Conservation (phyloP, 345 rosid species). For the Psidium guajava region DNA sequence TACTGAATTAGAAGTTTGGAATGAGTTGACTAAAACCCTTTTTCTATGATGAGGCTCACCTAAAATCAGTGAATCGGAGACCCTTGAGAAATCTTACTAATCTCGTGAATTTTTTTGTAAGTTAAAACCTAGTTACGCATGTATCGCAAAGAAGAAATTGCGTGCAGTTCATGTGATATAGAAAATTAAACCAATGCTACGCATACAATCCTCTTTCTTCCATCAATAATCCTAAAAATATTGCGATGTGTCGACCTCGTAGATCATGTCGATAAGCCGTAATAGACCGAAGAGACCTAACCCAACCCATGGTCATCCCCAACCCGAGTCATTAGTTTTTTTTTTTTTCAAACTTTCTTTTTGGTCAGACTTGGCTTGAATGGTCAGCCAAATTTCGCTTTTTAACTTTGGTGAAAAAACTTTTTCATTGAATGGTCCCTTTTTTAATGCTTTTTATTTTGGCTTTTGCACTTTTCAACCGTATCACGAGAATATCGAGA, state of each 20-base stretch:
- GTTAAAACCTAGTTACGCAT: not conserved
- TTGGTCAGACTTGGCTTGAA: no score
- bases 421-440: not conserved
- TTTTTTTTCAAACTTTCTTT: no score
- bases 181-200: not conserved
- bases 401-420: not conserved
- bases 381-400: not conserved
- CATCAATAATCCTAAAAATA: not conserved
- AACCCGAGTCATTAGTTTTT: not conserved
- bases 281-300: not conserved
- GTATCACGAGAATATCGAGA: not conserved
- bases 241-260: not conserved
- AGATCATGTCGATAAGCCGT: accelerated
- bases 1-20: not conserved
- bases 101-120: not conserved
- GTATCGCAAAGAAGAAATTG: not conserved
- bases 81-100: not conserved
- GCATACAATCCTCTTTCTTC: not conserved
- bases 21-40: not conserved
- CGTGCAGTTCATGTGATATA: not conserved
- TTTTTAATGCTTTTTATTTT: not conserved
- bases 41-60: not conserved
- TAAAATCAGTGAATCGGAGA: not conserved
- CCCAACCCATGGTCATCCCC: not conserved
- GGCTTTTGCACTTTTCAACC: not conserved